A percentile compares a stretch with the other conserved stretches of the same genome.
Conservation (phyloP, 257 asterid genomes). For the Cinchona pubescens region DNA sequence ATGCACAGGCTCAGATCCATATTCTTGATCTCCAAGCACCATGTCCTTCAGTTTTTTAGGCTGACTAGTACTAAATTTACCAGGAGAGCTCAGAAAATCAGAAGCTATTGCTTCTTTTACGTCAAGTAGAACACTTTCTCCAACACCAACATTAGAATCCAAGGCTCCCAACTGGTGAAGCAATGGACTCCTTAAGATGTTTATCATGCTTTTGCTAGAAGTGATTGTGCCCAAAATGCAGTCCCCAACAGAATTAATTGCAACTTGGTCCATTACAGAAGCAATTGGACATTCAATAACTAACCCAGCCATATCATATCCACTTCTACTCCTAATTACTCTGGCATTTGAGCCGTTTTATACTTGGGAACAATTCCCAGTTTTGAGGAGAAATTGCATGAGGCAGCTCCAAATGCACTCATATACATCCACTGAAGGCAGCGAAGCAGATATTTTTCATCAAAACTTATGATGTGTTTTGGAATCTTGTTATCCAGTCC, state of each 20-base stretch:
- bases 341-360: constrained; percentile 29
- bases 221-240: constrained; percentile 44
- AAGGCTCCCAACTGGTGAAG: constrained; percentile 42
- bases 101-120: constrained; percentile 22
- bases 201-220: constrained; percentile 65
- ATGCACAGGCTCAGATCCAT: constrained; percentile 31
- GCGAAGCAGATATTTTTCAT: constrained; percentile 60
- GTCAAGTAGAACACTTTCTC: constrained; percentile 25
- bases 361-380: constrained; percentile 33
- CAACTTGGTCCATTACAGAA: constrained; percentile 21
- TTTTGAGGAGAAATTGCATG: constrained; percentile 39
- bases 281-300: constrained; percentile 33
- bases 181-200: constrained; percentile 70
- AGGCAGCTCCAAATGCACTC: constrained; percentile 44
- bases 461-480: constrained; percentile 56
- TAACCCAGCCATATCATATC: constrained; percentile 30
- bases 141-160: constrained; percentile 24
- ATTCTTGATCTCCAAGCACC: constrained; percentile 30
- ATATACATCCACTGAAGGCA: constrained; percentile 65
- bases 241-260: constrained; percentile 22
- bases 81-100: constrained; percentile 28
- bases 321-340: constrained; percentile 26
- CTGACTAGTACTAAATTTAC: constrained; percentile 19
- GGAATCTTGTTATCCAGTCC: constrained; percentile 46
- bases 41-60: constrained; percentile 38